Conservation (phyloP, 306 rosid genomes). For the Ormosia emarginata region DNA sequence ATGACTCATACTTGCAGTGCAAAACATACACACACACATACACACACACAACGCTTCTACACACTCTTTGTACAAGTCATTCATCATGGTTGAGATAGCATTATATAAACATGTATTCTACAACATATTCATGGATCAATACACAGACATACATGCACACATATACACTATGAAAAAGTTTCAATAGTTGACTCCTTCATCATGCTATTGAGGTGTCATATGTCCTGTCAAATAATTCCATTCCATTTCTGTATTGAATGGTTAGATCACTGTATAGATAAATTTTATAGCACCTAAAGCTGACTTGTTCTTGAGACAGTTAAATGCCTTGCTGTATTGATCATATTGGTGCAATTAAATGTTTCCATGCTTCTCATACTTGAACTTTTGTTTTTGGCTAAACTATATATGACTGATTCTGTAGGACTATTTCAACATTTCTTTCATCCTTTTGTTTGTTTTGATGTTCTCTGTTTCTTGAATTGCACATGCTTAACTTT, state of each 20-base stretch:
- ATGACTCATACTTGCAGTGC: neutral
- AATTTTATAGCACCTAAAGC: neutral
- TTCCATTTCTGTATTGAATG: neutral
- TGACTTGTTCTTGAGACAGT: neutral
- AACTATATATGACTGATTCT: neutral
- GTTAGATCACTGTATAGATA: neutral
- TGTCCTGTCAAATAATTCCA: neutral
- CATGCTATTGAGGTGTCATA: neutral
- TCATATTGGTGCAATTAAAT: conserved; percentile 2
- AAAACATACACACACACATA: no score
- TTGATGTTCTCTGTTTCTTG: neutral
- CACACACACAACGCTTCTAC: neutral
- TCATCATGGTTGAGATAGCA: no score
- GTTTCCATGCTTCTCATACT: neutral
- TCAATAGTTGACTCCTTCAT: neutral
- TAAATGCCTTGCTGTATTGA: neutral
- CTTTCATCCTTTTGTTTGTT: conserved; percentile 10
- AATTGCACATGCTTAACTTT: neutral
- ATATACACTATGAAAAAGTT: no score
- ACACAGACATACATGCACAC: no score
- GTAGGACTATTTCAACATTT: neutral
- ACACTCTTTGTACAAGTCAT: neutral
- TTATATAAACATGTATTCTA: no score
- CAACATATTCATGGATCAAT: no score
- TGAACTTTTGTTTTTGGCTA: neutral